These are phyloP conservation scores for Exophiala alcalophila DNA, from an alignment of 2,329 filamentous ascomycete species.

Conservation along the genomic window DNA sequence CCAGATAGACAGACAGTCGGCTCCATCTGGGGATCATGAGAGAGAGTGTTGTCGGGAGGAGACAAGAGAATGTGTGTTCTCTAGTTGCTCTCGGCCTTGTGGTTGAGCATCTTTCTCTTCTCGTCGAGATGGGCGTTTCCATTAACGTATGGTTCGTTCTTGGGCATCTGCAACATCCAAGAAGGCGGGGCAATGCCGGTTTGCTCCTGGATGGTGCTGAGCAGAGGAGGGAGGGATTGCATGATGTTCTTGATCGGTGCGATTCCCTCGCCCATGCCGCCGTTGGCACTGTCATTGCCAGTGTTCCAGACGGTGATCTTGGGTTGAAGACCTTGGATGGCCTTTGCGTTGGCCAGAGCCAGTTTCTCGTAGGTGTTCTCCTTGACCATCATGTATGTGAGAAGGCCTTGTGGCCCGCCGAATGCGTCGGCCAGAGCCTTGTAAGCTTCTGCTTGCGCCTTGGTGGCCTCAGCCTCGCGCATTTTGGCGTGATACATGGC, in stretches of 20 bases:
- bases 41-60: too few relatives aligned
- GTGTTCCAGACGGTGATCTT: constrained; percentile 94
- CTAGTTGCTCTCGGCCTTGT: neutral
- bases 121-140: constrained; percentile 4
- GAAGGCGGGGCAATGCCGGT: constrained; percentile 76
- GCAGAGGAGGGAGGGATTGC: constrained; percentile 76
- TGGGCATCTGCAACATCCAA: constrained; percentile 60
- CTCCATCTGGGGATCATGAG: too few relatives aligned
- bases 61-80: too few relatives aligned
- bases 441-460: constrained; percentile 79
- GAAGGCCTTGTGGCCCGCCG: constrained; percentile 71
- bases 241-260: constrained; percentile 75
- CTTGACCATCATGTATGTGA: constrained; percentile 87
- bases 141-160: constrained; percentile 5
- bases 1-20: too few relatives aligned
- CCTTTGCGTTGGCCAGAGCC: constrained; percentile 72
- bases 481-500: constrained; percentile 60
- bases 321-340: constrained; percentile 73
- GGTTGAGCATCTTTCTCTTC: constrained; percentile 7
- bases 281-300: constrained; percentile 48
- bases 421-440: constrained; percentile 67
- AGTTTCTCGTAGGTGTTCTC: constrained; percentile 74
- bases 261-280: constrained; percentile 48
- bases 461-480: constrained; percentile 72
- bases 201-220: constrained; percentile 84